Evolutionary conservation across 1,139 yeast genomes (phyloP), one percentile per base, ranked within the genome.

Genomic region (Pichia sp.): DNA sequence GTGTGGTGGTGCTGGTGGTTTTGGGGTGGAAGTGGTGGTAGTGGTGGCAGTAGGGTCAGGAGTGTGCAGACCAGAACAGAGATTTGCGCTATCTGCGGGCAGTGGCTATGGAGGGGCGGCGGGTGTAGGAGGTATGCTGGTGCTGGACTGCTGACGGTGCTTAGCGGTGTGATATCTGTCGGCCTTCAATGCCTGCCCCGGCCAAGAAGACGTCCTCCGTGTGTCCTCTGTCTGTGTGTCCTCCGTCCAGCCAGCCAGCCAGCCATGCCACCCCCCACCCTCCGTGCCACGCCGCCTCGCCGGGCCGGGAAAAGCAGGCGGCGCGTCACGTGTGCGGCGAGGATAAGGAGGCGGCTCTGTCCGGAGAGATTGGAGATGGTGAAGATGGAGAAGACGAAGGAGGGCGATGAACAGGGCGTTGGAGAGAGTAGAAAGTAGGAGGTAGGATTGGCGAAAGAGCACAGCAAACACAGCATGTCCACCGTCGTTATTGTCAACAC

Each of bases 401-500:
- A 19, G 23, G 23, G 23, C 23, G 23, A 2, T 19, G 23, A 19
- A 19, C 23, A 19, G 23, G 23, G 3, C 3, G 23, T 19, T 19
- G 23, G 23, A n/a, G n/a, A n/a, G 23, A 3, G 23, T 19, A 19
- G 23, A 19, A 19, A 19, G 23, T 2, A 3, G 23, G 3, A 19
- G 23, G 23, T 19, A 19, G 23, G 23, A 19, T 3, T 19, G 23
- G 23, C 3, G 23, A 19, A 19, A 19, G 23, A 19, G 23, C 23
- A 19, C 23, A 19, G 23, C 23, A 19, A 19, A 19, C 23, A 19
- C 23, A 19, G 23, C 23, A 36, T 36, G 40, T 13, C 40, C 13
- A 40, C 41, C 2, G 58, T 56, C 1, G 15, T 55, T 5, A 30
- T 55, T 5, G 45, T 56, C 23, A 56, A 56, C 42, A 10, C 59